phyloP scores from a whole-genome alignment of 805 yeast species.

The Pichia thaimueangensis region DNA sequence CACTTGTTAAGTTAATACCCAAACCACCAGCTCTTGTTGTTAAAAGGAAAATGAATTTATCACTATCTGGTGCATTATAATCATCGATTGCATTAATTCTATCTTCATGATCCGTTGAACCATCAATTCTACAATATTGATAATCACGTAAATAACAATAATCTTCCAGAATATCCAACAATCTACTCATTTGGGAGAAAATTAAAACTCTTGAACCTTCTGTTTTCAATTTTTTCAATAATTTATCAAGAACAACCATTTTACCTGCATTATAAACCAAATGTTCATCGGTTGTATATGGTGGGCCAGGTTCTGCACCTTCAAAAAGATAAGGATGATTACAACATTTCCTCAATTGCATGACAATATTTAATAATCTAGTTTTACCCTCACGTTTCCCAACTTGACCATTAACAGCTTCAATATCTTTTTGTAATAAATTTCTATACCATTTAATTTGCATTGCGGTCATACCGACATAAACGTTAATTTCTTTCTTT shows the following conservation, averaged over 20 bases:
- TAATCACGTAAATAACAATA: slow-evolving; percentile 81
- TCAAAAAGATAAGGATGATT: slow-evolving; percentile 96
- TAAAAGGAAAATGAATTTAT: slow-evolving; percentile 74
- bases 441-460: slow-evolving; percentile 88
- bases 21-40: slow-evolving; percentile 97
- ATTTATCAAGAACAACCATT: slow-evolving; percentile 80
- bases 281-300: slow-evolving; percentile 93
- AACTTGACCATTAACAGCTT: slow-evolving; percentile 93
- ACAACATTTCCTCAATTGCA: slow-evolving; percentile 95
- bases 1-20: slow-evolving; percentile 88
- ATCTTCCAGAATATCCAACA: slow-evolving; percentile 86
- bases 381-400: slow-evolving; percentile 93
- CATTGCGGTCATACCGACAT: slow-evolving; percentile 94
- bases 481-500: slow-evolving; percentile 82
- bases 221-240: slow-evolving; percentile 60
- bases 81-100: slow-evolving; percentile 91
- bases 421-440: slow-evolving; percentile 84
- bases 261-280: slow-evolving; percentile 85
- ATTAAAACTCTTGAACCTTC: slow-evolving; percentile 87
- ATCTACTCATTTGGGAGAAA: slow-evolving; percentile 89
- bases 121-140: slow-evolving; percentile 89
- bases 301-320: slow-evolving; percentile 99
- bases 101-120: slow-evolving; percentile 88
- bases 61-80: slow-evolving; percentile 74
- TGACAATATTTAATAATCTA: slow-evolving; percentile 82